These are phyloP conservation scores for Phytophthora parvispora DNA, from an alignment of 352 stramenopile species.

Conservation along the genomic window DNA sequence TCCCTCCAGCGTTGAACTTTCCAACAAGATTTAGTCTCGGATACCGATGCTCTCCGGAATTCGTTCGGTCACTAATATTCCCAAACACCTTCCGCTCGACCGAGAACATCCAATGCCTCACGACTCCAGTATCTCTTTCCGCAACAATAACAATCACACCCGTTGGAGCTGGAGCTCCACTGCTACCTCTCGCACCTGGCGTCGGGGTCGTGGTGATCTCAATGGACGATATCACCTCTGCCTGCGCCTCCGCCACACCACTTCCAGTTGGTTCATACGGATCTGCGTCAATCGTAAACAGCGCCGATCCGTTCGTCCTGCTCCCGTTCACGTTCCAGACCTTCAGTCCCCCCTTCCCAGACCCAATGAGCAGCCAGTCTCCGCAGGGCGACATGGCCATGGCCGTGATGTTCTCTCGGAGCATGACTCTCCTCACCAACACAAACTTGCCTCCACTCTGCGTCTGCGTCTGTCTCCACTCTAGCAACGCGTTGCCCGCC, in stretches of 20 bases:
- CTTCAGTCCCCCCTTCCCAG: conserved; percentile 47
- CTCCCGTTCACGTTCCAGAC: conserved; percentile 63
- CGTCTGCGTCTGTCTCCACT: conserved; percentile 29
- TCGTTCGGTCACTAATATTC: background rate
- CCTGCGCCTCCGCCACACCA: background rate
- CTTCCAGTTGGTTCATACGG: conserved; percentile 23
- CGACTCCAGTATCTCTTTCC: conserved; percentile 35
- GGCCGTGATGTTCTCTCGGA: conserved; percentile 43
- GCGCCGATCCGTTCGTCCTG: conserved; percentile 10
- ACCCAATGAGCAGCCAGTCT: conserved; percentile 68
- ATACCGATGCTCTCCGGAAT: conserved; percentile 16
- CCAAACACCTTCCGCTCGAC: conserved; percentile 15
- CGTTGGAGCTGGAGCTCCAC: background rate
- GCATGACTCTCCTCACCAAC: conserved; percentile 34
- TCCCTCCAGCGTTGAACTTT: conserved; percentile 25
- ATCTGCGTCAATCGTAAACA: conserved; percentile 32
- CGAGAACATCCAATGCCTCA: conserved; percentile 56
- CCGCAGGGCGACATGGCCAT: conserved; percentile 46
- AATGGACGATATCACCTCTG: conserved; percentile 18
- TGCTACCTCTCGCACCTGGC: background rate
- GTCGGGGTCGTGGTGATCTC: conserved; percentile 11
- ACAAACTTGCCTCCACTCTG: conserved; percentile 18
- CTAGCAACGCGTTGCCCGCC: conserved; percentile 14
- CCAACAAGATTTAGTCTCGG: conserved; percentile 43
- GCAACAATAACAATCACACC: conserved; percentile 46